These are phyloP conservation scores for Millerozyma miso DNA, from an alignment of 805 yeast genomes.

Conservation along the genomic window DNA sequence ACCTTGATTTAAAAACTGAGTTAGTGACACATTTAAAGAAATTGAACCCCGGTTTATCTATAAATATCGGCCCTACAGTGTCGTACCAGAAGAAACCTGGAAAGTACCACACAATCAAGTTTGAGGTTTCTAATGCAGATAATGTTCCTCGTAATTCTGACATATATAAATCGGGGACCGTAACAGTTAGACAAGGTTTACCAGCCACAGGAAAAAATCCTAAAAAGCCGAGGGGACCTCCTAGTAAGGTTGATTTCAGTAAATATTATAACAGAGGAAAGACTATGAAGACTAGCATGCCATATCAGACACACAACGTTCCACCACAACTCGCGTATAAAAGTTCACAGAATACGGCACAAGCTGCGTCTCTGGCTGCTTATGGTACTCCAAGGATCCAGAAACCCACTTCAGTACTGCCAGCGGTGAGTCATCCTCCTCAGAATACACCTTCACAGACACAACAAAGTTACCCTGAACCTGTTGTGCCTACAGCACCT, in stretches of 20 bases:
- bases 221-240: slow-evolving; percentile 64
- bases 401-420: slow-evolving; percentile 17
- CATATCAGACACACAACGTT: neutral
- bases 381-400: slow-evolving; percentile 8
- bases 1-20: slow-evolving; percentile 86
- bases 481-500: slow-evolving; percentile 14
- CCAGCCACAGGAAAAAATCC: slow-evolving; percentile 71
- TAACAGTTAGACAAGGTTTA: slow-evolving; percentile 73
- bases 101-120: slow-evolving; percentile 70
- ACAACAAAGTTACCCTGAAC: slow-evolving; percentile 6
- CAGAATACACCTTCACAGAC: slow-evolving; percentile 13
- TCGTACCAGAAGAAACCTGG: slow-evolving; percentile 91
- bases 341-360: slow-evolving; percentile 9
- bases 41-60: slow-evolving; percentile 51
- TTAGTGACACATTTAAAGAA: slow-evolving; percentile 69
- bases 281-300: slow-evolving; percentile 5
- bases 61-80: slow-evolving; percentile 67
- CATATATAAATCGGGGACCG: slow-evolving; percentile 81
- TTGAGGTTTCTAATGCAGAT: slow-evolving; percentile 47
- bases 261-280: slow-evolving; percentile 37
- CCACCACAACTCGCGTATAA: neutral
- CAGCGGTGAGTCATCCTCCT: slow-evolving; percentile 17
- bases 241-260: slow-evolving; percentile 36
- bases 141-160: slow-evolving; percentile 69
- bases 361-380: slow-evolving; percentile 6